Evolutionary conservation across 768 basidiomycete genomes (phyloP).

Genomic region (Hysterangium stoloniferum): DNA sequence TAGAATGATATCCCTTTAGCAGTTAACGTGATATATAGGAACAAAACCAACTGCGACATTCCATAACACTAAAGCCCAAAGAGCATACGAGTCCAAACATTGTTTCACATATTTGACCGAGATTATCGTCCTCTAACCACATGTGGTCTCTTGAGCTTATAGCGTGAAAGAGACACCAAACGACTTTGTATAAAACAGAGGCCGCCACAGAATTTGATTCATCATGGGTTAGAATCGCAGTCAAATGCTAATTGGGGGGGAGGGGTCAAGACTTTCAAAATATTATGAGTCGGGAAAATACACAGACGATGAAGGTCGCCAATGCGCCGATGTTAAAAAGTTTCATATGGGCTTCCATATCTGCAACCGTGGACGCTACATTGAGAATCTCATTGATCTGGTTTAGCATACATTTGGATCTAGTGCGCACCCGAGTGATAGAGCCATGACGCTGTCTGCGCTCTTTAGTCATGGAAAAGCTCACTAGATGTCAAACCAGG

Average conservation of each 20-base stretch:
- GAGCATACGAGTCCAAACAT: not conserved
- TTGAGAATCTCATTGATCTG: too few relatives aligned
- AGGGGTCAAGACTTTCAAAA: too few relatives aligned
- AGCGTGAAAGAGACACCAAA: too few relatives aligned
- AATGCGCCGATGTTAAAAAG: not conserved
- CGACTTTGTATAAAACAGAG: not conserved
- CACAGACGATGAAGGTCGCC: not conserved
- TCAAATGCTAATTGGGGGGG: not conserved
- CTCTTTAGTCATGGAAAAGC: conserved; percentile 1
- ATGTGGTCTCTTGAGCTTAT: too few relatives aligned
- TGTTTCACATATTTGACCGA: not conserved
- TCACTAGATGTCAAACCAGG: conserved; percentile 5
- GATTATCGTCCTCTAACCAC: too few relatives aligned
- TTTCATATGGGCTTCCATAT: not conserved
- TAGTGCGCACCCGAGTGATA: conserved; percentile 26
- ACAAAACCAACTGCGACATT: not conserved
- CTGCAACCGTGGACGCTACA: not conserved
- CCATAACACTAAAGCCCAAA: not conserved
- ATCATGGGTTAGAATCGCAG: not conserved
- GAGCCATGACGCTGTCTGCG: conserved; percentile 49
- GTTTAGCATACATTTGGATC: not conserved
- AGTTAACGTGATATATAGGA: not conserved
- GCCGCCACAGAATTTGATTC: not conserved
- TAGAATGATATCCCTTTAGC: not conserved
- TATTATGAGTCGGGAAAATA: not conserved